Evolutionary conservation across 2,329 filamentous ascomycete species (phyloP).

Genomic region (Calonectria honghensis): DNA sequence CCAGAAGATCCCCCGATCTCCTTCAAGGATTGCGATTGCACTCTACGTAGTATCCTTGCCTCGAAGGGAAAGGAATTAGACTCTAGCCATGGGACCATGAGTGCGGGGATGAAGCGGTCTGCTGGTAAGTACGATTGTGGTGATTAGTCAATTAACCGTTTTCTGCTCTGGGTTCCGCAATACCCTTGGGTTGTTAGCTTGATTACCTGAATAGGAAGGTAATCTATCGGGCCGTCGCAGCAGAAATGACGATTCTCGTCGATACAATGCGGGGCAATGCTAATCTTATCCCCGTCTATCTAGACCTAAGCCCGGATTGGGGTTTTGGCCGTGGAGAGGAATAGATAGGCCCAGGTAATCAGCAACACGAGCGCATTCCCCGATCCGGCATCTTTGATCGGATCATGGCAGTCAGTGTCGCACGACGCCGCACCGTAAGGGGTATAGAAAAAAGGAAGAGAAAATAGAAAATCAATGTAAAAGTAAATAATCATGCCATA

Average conservation of each 20-base stretch:
- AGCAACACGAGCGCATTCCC: neutral
- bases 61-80: conserved; percentile 1
- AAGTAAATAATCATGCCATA: too few relatives aligned
- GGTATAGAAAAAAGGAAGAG: too few relatives aligned
- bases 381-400: neutral
- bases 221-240: neutral
- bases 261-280: conserved; percentile 2
- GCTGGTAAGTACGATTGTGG: neutral
- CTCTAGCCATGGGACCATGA: neutral
- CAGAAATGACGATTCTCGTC: neutral
- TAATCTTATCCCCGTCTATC: conserved; percentile 8
- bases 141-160: neutral
- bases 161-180: neutral
- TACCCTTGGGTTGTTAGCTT: neutral
- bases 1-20: neutral
- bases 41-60: conserved; percentile 10
- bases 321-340: neutral
- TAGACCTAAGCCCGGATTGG: neutral
- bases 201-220: conserved; percentile 9
- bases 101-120: conserved; percentile 12
- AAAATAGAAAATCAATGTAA: neutral
- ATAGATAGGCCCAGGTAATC: neutral
- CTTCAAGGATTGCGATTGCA: neutral
- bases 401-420: too few relatives aligned
- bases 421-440: too few relatives aligned